Conservation (phyloP, 768 basidiomycete genomes). For the Termitomyces sp. region DNA sequence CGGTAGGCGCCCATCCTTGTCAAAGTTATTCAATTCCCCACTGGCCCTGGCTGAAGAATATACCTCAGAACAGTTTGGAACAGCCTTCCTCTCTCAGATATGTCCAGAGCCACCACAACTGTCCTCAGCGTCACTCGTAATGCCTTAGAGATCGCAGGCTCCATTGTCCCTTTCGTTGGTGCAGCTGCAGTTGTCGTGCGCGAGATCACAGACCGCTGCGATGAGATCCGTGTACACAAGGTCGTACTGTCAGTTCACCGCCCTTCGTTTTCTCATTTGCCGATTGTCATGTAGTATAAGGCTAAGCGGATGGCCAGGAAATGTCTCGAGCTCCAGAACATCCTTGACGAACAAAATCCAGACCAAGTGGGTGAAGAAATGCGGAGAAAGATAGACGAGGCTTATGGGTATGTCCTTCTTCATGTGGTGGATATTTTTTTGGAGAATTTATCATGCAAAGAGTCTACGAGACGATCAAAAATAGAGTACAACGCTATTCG, state of each 20-base stretch:
- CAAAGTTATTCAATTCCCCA: constrained; percentile 7
- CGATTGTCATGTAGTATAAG: constrained; percentile 26
- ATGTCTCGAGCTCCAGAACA: constrained; percentile 32
- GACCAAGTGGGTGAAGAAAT: constrained; percentile 35
- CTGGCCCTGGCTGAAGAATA: not conserved
- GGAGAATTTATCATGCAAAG: constrained; percentile 19
- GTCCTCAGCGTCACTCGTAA: not conserved
- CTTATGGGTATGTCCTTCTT: constrained; percentile 30
- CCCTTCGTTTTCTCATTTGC: not conserved
- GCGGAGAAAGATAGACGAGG: constrained; percentile 33
- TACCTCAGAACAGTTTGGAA: not conserved
- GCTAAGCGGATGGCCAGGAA: constrained; percentile 34
- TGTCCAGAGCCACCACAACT: not conserved
- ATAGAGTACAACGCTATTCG: constrained; percentile 32
- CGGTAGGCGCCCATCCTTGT: not conserved
- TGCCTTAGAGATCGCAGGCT: constrained; percentile 36
- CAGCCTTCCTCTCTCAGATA: not conserved
- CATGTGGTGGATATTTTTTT: not conserved
- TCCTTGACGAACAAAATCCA: constrained; percentile 33
- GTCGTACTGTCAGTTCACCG: constrained; percentile 19
- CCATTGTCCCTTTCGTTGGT: constrained; percentile 38
- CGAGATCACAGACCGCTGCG: constrained; percentile 39
- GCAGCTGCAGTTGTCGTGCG: constrained; percentile 36
- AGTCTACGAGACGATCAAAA: constrained; percentile 33
- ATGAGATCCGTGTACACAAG: constrained; percentile 43